phyloP scores from a whole-genome alignment of 225 moss, liverwort and hornwort species.

The Antitrichia curtipendula region DNA sequence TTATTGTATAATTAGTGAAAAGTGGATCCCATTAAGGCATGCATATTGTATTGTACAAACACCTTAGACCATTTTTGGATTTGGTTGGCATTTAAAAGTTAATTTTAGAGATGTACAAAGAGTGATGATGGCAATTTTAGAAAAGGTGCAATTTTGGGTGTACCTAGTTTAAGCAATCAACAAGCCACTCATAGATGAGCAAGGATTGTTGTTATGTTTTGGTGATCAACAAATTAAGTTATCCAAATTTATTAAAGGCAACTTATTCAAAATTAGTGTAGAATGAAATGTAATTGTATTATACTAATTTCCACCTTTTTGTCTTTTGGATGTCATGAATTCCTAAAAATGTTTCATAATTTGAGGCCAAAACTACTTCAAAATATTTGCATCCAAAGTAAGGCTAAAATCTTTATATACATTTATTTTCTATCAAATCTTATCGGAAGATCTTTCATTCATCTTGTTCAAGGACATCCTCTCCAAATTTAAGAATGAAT shows the following conservation, averaged over 20 bases:
- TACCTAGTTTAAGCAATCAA: background rate
- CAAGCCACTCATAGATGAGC: fast-evolving
- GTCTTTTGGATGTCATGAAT: background rate
- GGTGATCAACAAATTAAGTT: background rate
- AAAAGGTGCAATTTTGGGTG: fast-evolving
- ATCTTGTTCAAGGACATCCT: background rate
- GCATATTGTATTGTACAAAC: too few species aligned
- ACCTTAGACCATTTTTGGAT: too few species aligned
- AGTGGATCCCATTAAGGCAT: too few species aligned
- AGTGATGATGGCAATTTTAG: background rate
- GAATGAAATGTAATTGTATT: background rate
- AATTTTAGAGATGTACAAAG: background rate
- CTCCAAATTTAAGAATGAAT: background rate
- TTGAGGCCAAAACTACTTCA: background rate
- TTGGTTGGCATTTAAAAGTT: too few species aligned
- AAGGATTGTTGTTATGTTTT: background rate
- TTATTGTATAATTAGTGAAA: too few species aligned
- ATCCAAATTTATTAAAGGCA: background rate
- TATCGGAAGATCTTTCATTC: fast-evolving
- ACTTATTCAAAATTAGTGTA: background rate
- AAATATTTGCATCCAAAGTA: background rate
- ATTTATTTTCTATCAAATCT: background rate
- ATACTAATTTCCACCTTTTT: background rate
- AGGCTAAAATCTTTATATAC: background rate
- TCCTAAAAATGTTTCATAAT: background rate